Base-by-base conservation (phyloP, 805 yeast species). In the Kuraishia cidri region DNA sequence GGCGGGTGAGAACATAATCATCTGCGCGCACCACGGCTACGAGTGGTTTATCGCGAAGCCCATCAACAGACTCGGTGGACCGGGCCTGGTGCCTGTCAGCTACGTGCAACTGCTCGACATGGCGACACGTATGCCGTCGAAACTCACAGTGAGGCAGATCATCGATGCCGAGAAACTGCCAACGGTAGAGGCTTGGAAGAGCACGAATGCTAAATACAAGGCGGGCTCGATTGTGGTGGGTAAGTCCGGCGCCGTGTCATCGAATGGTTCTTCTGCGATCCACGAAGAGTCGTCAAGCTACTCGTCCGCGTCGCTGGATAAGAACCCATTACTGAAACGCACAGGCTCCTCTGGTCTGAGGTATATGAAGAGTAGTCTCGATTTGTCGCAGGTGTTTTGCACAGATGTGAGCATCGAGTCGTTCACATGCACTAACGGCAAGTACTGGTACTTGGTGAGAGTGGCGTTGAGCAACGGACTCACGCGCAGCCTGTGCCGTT, bases 41-140 rank as follows among this genome's bases (percentile, higher is more conserved):
- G 99, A 94, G 59, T 92, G 99, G 99, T 88, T 87, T 46, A 92
- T 92, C 38, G 97, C 97, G 4, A 92, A 92, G 54, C 96, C 96
- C 10, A 83, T 92, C 27, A 94, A 90, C 38, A 66, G 97, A 34
- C 64, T 92, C 24, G 97, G 98, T 17, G 98, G 97, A 1, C 97
- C 97, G 0, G 98, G 99, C 1, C 66, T 92, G 29, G 94, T 92
- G 6, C 98, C 99, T 0, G 88, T 85, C 4, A 73, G 84, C 13
- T 92, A 83, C 48, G 92, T 92, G 16, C 84, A 86, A 48, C 70
- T 90, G 24, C 75, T 90, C 26, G 95, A 92, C 54, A 69, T 87
- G 37, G 63, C 75, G 16, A 66, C 84, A 73, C 80, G 35, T 61
- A 66, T 45, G 65, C 80, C 35, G 64, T 81, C 31, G 69, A 66